phyloP scores from a whole-genome alignment of 2,329 filamentous ascomycete genomes.

The Penicillium palitans region DNA sequence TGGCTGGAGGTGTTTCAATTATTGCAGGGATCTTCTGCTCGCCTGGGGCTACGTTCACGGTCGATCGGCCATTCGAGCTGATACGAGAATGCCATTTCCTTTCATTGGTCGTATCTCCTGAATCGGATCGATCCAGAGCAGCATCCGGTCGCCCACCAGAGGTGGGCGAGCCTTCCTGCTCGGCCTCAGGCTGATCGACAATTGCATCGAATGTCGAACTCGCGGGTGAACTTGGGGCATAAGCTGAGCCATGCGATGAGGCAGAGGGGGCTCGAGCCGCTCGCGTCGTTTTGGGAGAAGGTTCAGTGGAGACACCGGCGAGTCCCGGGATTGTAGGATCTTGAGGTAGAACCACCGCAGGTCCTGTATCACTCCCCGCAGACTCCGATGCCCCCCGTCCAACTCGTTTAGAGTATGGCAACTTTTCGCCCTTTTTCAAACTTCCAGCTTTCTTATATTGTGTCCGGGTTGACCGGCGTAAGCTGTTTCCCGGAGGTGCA shows the following conservation, averaged over 20 bases:
- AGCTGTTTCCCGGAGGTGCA: conserved; percentile 69
- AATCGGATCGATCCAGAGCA: conserved; percentile 31
- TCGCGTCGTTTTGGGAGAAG: conserved; percentile 31
- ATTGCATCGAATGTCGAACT: conserved; percentile 33
- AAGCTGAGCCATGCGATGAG: conserved; percentile 25
- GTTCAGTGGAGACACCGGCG: conserved; percentile 40
- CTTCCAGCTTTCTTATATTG: conserved; percentile 82
- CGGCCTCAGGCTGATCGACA: conserved; percentile 29
- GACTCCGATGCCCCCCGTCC: conserved; percentile 61
- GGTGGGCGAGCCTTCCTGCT: conserved; percentile 14
- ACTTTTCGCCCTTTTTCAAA: conserved; percentile 73
- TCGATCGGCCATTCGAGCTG: conserved; percentile 58
- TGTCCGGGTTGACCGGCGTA: conserved; percentile 87
- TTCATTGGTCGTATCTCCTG: conserved; percentile 38
- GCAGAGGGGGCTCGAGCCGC: conserved; percentile 50
- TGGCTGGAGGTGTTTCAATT: conserved; percentile 62
- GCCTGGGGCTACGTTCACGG: conserved; percentile 52
- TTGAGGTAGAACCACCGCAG: conserved; percentile 36
- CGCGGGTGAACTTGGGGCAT: conserved; percentile 21
- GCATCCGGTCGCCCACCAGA: conserved; percentile 23
- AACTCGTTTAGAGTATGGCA: conserved; percentile 72
- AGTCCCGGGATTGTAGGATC: conserved; percentile 37
- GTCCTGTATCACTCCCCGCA: conserved; percentile 51
- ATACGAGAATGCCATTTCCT: conserved; percentile 58
- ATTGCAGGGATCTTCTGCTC: conserved; percentile 55